phyloP scores from a whole-genome alignment of 768 basidiomycete genomes.

The Trametes gibbosa region DNA sequence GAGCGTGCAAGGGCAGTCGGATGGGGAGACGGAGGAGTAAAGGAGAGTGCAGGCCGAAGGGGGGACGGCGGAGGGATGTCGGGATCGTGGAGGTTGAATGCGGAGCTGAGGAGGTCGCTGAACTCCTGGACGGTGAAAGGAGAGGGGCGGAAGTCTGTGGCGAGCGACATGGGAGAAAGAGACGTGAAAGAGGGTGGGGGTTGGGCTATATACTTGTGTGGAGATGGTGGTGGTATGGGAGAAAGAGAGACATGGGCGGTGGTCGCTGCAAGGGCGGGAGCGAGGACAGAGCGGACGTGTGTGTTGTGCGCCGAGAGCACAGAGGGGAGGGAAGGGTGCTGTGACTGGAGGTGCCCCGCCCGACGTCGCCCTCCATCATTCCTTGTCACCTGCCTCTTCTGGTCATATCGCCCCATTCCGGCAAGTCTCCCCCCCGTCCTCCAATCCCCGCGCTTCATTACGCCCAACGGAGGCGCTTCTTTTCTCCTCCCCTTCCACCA shows the following conservation, averaged over 20 bases:
- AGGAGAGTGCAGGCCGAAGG: conserved; percentile 7
- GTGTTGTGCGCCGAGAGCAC: background rate
- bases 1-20: background rate
- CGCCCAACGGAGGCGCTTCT: background rate
- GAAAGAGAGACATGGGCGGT: conserved; percentile 4
- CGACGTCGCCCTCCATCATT: conserved; percentile 16
- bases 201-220: conserved; percentile 11
- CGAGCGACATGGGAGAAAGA: conserved; percentile 12
- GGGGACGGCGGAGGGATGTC: background rate
- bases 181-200: conserved; percentile 14
- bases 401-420: conserved; percentile 4
- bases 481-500: background rate
- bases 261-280: background rate
- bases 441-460: conserved; percentile 1
- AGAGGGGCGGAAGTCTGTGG: conserved; percentile 11
- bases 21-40: conserved; percentile 12
- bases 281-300: conserved; percentile 9
- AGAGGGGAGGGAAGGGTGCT: background rate
- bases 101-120: conserved; percentile 28
- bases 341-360: conserved; percentile 4
- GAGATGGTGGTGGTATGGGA: conserved; percentile 13
- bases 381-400: conserved; percentile 14
- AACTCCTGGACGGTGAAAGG: conserved; percentile 28
- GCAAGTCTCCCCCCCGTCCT: background rate
- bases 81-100: conserved; percentile 21